Evolutionary conservation across 805 yeast genomes (phyloP).

Genomic region (Metschnikowia peoriensis): DNA sequence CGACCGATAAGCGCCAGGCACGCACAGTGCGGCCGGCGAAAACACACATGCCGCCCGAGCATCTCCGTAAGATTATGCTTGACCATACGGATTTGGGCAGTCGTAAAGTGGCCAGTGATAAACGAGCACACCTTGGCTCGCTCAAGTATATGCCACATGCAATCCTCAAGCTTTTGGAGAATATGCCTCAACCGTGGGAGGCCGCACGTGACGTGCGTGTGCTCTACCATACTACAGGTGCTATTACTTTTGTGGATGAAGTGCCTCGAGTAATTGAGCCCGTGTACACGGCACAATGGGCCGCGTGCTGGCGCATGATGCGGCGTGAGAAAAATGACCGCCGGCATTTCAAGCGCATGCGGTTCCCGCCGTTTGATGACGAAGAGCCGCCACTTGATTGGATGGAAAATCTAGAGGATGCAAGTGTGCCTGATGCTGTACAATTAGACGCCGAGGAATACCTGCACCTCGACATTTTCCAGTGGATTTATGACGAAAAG

Average conservation of each 20-base stretch:
- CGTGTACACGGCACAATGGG: constrained; percentile 93
- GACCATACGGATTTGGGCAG: constrained; percentile 86
- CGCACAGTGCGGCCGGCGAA: constrained; percentile 59
- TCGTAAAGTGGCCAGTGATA: constrained; percentile 75
- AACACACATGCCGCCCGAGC: constrained; percentile 91
- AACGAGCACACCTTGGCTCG: constrained; percentile 85
- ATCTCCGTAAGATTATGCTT: constrained; percentile 75
- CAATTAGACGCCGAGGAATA: constrained; percentile 59
- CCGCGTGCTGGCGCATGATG: constrained; percentile 89
- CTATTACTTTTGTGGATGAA: constrained; percentile 93
- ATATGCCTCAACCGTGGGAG: constrained; percentile 99
- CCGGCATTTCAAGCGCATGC: constrained; percentile 83
- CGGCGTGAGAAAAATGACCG: constrained; percentile 91
- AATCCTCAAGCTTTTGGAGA: constrained; percentile 79
- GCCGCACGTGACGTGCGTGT: constrained; percentile 80
- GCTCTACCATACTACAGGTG: constrained; percentile 87
- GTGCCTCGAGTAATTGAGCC: constrained; percentile 90
- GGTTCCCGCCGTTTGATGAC: constrained; percentile 95
- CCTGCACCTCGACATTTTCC: constrained; percentile 49
- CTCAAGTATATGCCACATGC: constrained; percentile 96
- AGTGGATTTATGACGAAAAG: constrained; percentile 79
- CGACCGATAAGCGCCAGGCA: constrained; percentile 28
- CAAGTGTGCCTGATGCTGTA: constrained; percentile 72
- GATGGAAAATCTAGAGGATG: constrained; percentile 72
- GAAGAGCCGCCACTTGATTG: constrained; percentile 92